Conservation (phyloP, 2,329 filamentous ascomycete species). For the Pyrenochaeta sp. region DNA sequence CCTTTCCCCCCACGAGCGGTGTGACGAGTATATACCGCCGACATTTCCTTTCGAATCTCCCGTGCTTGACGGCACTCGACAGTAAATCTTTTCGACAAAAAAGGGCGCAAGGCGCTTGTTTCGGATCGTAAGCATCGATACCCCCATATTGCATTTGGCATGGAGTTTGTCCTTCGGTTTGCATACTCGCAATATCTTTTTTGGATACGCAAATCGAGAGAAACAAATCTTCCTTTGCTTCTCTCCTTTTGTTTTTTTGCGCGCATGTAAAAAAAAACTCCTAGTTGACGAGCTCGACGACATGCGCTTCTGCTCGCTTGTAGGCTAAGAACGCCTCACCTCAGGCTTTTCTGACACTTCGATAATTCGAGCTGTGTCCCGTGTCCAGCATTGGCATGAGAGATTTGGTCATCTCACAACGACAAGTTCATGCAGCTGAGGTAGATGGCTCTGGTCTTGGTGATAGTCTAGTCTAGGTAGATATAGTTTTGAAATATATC, state of each 20-base stretch:
- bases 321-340: not conserved
- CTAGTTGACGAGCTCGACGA: not conserved
- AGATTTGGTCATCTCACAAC: constrained; percentile 6
- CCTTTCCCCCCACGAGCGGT: not conserved
- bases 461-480: constrained; percentile 2
- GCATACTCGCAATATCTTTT: not conserved
- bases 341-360: not conserved
- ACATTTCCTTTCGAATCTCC: constrained; percentile 2
- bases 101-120: constrained; percentile 21
- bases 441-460: constrained; percentile 1
- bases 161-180: constrained; percentile 23
- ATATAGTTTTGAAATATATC: constrained; percentile 2
- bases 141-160: constrained; percentile 24
- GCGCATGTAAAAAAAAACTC: not conserved
- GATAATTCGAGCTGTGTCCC: not conserved
- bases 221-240: not conserved
- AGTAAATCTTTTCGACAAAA: constrained; percentile 11
- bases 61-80: constrained; percentile 4
- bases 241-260: not conserved
- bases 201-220: not conserved
- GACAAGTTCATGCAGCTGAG: not conserved
- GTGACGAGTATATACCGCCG: constrained; percentile 1
- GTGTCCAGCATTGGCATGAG: not conserved
- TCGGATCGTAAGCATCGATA: constrained; percentile 36
- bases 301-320: not conserved